These are phyloP conservation scores for Nicotiana tomentosiformis DNA, from an alignment of 257 asterid genomes.

Conservation along the genomic window DNA sequence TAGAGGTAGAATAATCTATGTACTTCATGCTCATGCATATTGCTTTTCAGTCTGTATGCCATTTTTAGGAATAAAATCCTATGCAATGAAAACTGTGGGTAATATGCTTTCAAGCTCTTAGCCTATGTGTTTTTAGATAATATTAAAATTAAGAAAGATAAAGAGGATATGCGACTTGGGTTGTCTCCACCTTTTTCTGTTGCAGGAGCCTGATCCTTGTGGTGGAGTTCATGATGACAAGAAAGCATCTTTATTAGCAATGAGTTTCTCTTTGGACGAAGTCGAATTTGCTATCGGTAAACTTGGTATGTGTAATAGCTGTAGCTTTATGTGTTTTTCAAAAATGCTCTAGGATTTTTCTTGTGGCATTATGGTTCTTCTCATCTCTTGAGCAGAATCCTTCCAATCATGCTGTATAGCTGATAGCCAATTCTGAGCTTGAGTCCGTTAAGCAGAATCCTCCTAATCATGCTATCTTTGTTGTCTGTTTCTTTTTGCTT, in stretches of 20 bases:
- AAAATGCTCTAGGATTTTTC: slow-evolving; percentile 5
- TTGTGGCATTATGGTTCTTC: not conserved
- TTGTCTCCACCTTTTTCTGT: slow-evolving; percentile 12
- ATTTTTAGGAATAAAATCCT: not conserved
- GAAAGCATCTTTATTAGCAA: slow-evolving; percentile 49
- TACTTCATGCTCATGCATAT: not conserved
- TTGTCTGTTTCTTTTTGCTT: not conserved
- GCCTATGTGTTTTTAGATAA: not conserved
- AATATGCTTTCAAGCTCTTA: not conserved
- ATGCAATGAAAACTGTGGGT: not conserved
- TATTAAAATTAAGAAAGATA: not conserved
- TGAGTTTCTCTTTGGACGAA: slow-evolving; percentile 78
- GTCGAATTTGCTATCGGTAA: slow-evolving; percentile 65
- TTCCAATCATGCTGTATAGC: not conserved
- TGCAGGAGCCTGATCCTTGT: slow-evolving; percentile 62
- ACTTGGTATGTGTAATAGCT: slow-evolving; percentile 61
- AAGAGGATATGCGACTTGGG: not conserved
- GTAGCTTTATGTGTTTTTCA: slow-evolving; percentile 20
- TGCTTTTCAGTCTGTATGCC: not conserved
- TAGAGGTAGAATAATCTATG: not conserved
- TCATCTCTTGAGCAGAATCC: not conserved
- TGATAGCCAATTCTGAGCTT: not conserved
- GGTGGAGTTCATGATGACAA: slow-evolving; percentile 43
- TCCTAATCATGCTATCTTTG: no score
- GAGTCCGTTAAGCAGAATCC: not conserved